Evolutionary conservation across 2,329 filamentous ascomycete species (phyloP).

Genomic region (Penicillium freii): DNA sequence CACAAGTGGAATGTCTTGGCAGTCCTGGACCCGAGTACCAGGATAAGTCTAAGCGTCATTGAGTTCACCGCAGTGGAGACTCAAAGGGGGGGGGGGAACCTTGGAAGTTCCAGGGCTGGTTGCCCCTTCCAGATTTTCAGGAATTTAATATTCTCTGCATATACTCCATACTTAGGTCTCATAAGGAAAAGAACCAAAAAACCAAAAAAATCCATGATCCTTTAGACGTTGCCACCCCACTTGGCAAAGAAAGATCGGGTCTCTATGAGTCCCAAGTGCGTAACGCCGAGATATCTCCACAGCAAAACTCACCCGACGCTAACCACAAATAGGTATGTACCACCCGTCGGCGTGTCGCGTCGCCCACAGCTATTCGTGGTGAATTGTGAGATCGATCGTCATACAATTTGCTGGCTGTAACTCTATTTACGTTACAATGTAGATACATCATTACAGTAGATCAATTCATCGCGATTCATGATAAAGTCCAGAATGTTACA

Average conservation of each 20-base stretch:
- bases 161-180: too few species aligned
- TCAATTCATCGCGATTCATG: neutral
- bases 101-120: neutral
- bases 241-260: neutral
- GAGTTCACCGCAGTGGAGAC: conserved; percentile 3
- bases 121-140: neutral
- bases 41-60: conserved; percentile 24
- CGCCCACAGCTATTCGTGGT: neutral
- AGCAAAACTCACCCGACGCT: too few species aligned
- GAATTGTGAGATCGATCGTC: neutral
- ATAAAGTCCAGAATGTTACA: neutral
- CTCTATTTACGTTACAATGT: neutral
- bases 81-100: neutral
- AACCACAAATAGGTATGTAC: neutral
- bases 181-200: neutral
- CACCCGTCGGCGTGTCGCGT: neutral
- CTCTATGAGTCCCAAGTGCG: neutral
- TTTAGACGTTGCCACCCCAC: neutral
- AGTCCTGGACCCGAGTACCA: conserved; percentile 12
- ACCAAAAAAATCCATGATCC: neutral
- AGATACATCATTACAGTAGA: neutral
- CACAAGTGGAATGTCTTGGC: conserved; percentile 12
- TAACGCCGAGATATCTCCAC: conserved; percentile 1
- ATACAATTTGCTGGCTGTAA: neutral
- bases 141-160: neutral